phyloP scores from a whole-genome alignment of 208 protist genomes.

The Trypanosoma melophagium region DNA sequence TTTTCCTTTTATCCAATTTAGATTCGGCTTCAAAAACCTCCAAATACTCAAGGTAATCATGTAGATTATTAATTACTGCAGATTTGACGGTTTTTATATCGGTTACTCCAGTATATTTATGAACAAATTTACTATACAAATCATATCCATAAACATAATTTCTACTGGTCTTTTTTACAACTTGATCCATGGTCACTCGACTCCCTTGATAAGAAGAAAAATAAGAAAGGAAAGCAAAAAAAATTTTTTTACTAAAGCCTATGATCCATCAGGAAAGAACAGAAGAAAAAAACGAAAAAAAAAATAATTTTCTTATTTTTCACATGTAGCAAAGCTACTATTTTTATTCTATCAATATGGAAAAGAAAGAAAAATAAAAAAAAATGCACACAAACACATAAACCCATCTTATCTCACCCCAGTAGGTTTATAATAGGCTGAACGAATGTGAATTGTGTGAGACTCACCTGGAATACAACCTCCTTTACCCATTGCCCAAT shows the following conservation, averaged over 20 bases:
- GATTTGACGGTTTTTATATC: constrained; percentile 39
- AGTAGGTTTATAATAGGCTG: constrained; percentile 1
- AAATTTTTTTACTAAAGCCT: background rate
- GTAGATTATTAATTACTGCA: constrained; percentile 25
- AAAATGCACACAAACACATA: background rate
- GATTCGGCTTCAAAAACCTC: constrained; percentile 8
- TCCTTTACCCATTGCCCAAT: constrained; percentile 79
- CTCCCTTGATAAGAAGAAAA: constrained; percentile 13
- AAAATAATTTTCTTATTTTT: too few species aligned
- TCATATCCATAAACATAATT: constrained; percentile 70
- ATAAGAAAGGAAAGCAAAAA: constrained; percentile 14
- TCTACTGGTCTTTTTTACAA: constrained; percentile 5
- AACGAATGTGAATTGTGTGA: constrained; percentile 25
- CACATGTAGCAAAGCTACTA: too few species aligned
- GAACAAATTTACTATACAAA: constrained; percentile 61
- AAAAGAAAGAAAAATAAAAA: constrained; percentile 2
- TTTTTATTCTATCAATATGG: constrained; percentile 7
- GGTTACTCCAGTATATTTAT: constrained; percentile 47
- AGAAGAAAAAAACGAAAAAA: too few species aligned
- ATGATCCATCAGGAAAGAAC: too few species aligned
- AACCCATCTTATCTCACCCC: constrained; percentile 2
- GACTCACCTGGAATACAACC: constrained; percentile 37
- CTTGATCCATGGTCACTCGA: constrained; percentile 9
- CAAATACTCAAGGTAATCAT: constrained; percentile 29
- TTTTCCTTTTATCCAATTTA: background rate